Evolutionary conservation across 1,284 basidiomycete genomes (phyloP).

Genomic region (Naganishia sp.): DNA sequence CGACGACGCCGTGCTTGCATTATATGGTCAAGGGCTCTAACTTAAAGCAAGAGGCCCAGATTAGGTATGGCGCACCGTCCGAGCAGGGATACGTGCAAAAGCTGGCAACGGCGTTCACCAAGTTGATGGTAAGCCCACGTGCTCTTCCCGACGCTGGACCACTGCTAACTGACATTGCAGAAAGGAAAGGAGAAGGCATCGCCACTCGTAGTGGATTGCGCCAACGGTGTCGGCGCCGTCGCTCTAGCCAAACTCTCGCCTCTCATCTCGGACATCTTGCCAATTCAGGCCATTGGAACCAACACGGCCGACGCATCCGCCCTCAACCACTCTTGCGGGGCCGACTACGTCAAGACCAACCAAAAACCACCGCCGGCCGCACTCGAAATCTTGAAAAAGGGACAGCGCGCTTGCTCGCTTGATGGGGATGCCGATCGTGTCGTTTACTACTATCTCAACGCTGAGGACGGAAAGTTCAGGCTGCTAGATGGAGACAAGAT

Average conservation of each 20-base stretch:
- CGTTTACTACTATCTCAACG: conserved; percentile 90
- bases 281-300: conserved; percentile 64
- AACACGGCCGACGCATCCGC: conserved; percentile 67
- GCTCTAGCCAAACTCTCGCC: conserved; percentile 63
- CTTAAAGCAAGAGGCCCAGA: conserved; percentile 64
- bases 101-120: conserved; percentile 80
- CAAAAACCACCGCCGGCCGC: conserved; percentile 71
- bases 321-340: conserved; percentile 86
- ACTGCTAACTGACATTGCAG: conserved; percentile 6
- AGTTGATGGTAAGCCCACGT: conserved; percentile 68
- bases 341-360: conserved; percentile 94
- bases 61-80: conserved; percentile 78
- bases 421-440: conserved; percentile 98
- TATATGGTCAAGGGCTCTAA: conserved; percentile 92
- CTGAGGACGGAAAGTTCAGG: conserved; percentile 67
- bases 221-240: conserved; percentile 90
- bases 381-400: conserved; percentile 64
- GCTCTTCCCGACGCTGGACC: background rate
- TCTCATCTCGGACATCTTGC: conserved; percentile 50
- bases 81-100: conserved; percentile 86
- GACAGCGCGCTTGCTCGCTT: conserved; percentile 83
- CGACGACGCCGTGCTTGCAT: conserved; percentile 93
- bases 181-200: conserved; percentile 51
- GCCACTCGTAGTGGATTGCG: conserved; percentile 86
- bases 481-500: conserved; percentile 99